Evolutionary conservation across 192 early-diverging fungal genomes (phyloP).

Genomic region (Phycomyces blakesleeanus): DNA sequence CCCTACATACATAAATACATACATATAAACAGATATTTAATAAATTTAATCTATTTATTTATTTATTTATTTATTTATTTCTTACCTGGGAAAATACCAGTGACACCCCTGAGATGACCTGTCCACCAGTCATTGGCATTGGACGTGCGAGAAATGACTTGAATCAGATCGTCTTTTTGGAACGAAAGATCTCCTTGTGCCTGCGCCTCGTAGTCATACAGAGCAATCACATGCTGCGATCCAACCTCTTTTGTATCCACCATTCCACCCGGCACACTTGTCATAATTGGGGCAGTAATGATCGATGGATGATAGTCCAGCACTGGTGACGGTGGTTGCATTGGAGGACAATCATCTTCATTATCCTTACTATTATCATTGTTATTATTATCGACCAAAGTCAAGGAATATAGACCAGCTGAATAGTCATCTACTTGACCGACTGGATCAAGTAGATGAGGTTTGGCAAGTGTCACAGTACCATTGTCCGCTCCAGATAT

Average conservation of each 20-base stretch:
- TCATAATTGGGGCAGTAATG: conserved; percentile 32
- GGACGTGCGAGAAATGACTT: conserved; percentile 58
- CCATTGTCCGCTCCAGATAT: no score
- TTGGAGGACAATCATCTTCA: neutral
- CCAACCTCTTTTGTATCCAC: no score
- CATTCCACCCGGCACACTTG: no score
- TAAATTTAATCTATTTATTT: neutral
- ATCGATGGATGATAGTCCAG: conserved; percentile 23
- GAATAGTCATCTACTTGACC: no score
- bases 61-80: neutral
- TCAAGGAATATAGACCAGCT: no score
- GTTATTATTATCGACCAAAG: no score
- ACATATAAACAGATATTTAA: no score
- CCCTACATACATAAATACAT: no score
- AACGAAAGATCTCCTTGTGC: conserved; percentile 70
- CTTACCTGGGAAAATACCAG: conserved; percentile 74
- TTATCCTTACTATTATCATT: no score
- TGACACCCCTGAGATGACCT: conserved; percentile 55
- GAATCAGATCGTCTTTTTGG: conserved; percentile 65
- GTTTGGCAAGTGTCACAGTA: no score
- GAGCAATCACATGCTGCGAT: conserved; percentile 62
- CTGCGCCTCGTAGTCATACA: conserved; percentile 78
- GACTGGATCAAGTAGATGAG: no score
- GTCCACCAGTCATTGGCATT: conserved; percentile 81
- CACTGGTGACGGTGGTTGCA: conserved; percentile 35